Conservation (phyloP, 306 rosid genomes). For the Sicyos edulis region DNA sequence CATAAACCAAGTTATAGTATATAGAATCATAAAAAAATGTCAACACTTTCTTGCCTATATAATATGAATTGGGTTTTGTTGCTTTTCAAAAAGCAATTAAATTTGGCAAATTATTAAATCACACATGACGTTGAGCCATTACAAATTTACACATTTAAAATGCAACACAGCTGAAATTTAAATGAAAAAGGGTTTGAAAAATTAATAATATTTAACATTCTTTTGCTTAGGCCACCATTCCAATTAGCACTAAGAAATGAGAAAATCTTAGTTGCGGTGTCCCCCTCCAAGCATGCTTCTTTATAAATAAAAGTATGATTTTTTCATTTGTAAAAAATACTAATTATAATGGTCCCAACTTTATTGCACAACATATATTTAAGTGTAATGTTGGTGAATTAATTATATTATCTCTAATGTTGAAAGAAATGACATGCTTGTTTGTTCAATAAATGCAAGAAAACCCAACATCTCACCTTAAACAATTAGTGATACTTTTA, state of each 20-base stretch:
- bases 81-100: slow-evolving; percentile 1
- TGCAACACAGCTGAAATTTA: not conserved
- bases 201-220: slow-evolving; percentile 8
- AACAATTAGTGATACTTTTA: not conserved
- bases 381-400: slow-evolving; percentile 7
- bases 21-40: not conserved
- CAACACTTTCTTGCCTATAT: not conserved
- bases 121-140: not conserved
- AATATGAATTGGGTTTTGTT: not conserved
- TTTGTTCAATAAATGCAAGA: not conserved
- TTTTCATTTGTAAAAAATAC: not conserved
- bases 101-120: not conserved
- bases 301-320: not conserved
- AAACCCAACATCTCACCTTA: not conserved
- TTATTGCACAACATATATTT: not conserved
- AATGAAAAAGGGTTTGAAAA: not conserved
- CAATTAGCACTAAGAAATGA: not conserved
- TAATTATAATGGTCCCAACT: slow-evolving; percentile 2
- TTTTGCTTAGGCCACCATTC: not conserved
- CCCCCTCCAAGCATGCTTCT: slow-evolving; percentile 1
- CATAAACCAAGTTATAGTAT: no score
- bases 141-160: not conserved
- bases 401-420: slow-evolving; percentile 2
- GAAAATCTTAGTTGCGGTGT: slow-evolving; percentile 19
- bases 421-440: not conserved